Base-by-base conservation (phyloP, 1,284 basidiomycete species). In the Ganoderma lingzhi region DNA sequence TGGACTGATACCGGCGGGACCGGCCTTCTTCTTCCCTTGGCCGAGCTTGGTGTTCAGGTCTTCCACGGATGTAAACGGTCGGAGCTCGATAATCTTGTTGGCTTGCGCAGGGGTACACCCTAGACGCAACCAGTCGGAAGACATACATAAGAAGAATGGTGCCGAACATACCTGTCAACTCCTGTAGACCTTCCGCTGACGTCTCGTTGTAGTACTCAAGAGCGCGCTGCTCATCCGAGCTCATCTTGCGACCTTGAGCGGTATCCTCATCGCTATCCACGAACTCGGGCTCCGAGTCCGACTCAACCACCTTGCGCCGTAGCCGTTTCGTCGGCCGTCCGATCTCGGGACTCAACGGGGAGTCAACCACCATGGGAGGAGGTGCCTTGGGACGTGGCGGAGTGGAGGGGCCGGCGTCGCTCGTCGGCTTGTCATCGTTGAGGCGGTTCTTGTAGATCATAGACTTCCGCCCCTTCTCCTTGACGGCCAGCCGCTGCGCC, bases 141-240 rank as follows among this genome's bases (percentile, higher is more conserved):
- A 23, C 15, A 56, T 44, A 35, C 32, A n/a, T 17, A 14, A 19
- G 17, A n/a, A 15, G 6, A 32, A 23, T 23, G 35, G 63, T 44
- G 56, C 48, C 10, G 66, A 41, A 80, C 89, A 66, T 79, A 96
- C 96, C 96, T 62, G 96, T 97, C 51, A 98, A 84, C 75, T 98
- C 96, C 71, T 96, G 93, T 44, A 99, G 80, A 23, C 90, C 90
- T 65, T 92, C 93, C 17, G 86, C 82, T 8, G 87, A 86, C 53
- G 91, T 89, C 15, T 86, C 85, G 75, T 98, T 99, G 84, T 99
- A 96, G 79, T 96, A 97, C n/a, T 91, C 85, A 62, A 97, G 81
- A 8, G 93, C 92, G 45, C 84, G 80, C 9, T 78, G 76, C 82
- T 88, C 80, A 72, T 84, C 70, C 81, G 78, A 64, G 45, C 64